Evolutionary conservation across 148 eudicot species (phyloP).

Genomic region (Cornus suecica): DNA sequence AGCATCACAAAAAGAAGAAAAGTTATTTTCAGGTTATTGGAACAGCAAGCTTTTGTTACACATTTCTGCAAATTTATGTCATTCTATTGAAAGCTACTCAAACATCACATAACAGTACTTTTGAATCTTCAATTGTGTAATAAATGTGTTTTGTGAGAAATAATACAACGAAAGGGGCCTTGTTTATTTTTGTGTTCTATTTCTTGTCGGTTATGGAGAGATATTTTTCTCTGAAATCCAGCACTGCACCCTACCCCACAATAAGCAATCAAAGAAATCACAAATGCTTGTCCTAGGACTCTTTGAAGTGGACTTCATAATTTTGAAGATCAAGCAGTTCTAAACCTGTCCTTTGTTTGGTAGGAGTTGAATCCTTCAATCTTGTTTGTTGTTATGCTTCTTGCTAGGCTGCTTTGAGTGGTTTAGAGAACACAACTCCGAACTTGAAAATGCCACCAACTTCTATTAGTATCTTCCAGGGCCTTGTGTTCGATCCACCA

Average conservation of each 20-base stretch:
- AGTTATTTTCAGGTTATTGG: slow-evolving; percentile 21
- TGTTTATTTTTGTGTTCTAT: background rate
- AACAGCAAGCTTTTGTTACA: slow-evolving; percentile 22
- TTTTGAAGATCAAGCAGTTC: background rate
- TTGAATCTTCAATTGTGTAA: background rate
- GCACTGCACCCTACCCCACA: background rate
- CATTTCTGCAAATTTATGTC: slow-evolving; percentile 11
- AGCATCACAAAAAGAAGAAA: slow-evolving; percentile 12
- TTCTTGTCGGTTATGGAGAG: background rate
- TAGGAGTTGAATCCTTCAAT: background rate
- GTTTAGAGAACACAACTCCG: background rate
- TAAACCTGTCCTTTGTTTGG: background rate
- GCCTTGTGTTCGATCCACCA: too few species aligned
- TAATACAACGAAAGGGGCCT: background rate
- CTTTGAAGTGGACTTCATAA: background rate
- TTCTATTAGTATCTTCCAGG: background rate
- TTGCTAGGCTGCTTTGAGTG: background rate
- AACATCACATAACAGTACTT: background rate
- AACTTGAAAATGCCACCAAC: background rate
- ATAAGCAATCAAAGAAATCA: too few species aligned
- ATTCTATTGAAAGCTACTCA: background rate
- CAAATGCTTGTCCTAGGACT: background rate
- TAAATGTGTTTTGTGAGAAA: background rate
- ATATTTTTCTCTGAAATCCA: too few species aligned
- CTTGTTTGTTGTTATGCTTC: background rate